These are phyloP conservation scores for Ganoderma sinense DNA, from an alignment of 1,284 basidiomycete genomes.

Conservation along the genomic window DNA sequence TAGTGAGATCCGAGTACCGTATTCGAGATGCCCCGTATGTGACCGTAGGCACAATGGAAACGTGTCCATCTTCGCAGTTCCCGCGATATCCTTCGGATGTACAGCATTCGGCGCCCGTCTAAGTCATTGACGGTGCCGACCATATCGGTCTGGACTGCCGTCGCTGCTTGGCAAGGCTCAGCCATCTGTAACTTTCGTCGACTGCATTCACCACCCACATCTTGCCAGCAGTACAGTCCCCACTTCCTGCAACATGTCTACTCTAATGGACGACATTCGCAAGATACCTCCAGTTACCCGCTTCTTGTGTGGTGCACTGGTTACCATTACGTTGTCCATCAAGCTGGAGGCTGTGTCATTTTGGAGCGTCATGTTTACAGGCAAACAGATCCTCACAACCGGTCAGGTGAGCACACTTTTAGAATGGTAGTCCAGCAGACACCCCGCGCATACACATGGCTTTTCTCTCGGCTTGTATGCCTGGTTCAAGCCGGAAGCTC, in stretches of 20 bases:
- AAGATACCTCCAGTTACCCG: conserved; percentile 91
- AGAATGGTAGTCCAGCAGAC: not conserved
- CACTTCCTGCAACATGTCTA: conserved; percentile 31
- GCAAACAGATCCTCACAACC: conserved; percentile 50
- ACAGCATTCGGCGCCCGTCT: not conserved
- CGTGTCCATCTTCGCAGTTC: not conserved
- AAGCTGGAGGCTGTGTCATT: conserved; percentile 63
- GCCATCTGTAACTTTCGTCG: not conserved
- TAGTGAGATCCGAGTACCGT: not conserved
- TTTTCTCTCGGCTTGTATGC: not conserved
- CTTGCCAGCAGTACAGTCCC: not conserved
- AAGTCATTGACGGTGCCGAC: not conserved
- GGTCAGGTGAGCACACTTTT: conserved; percentile 56
- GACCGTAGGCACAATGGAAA: not conserved
- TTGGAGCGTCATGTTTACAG: conserved; percentile 67
- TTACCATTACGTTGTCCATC: conserved; percentile 68
- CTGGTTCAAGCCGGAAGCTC: not conserved
- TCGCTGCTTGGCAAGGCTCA: not conserved
- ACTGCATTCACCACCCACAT: not conserved
- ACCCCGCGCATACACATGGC: not conserved
- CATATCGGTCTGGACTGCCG: not conserved
- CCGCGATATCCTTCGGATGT: not conserved
- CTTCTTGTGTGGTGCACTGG: conserved; percentile 67
- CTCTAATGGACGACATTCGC: conserved; percentile 61
- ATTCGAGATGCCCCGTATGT: not conserved